Base-by-base conservation (phyloP, 768 basidiomycete species). In the Leccinum incarnatum region DNA sequence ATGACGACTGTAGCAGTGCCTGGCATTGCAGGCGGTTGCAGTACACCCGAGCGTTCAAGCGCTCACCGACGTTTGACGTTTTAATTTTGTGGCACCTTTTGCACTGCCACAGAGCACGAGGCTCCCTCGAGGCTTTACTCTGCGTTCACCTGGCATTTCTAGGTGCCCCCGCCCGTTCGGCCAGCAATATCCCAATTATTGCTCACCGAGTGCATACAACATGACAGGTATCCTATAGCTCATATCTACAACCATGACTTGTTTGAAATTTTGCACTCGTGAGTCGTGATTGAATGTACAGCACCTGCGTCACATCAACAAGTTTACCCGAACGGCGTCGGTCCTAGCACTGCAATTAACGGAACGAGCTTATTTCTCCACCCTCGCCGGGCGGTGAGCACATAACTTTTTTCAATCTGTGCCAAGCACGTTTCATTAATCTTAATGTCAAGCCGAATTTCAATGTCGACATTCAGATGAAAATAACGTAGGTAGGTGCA, bases 391-490 rank as follows among this genome's bases (percentile, higher is more conserved):
- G 46, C 56, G 51, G 56, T 55, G 49, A 59, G 54, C 19, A 37
- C 56, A 58, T 32, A 53, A 60, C 34, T 12, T 29, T 55, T 56
- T 34, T 45, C 27, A 45, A 54, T 59, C 48, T 59, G 37, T 60
- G 58, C 49, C 59, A 42, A 17, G 30, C 72, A 68, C 71, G 65
- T 69, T 70, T 72, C 67, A 53, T 61, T 62, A 45, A 58, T 68
- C 54, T 61, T 63, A 45, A 58, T 62, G 67, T 66, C 67, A 59
- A 37, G 36, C 53, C 55, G 58, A 30, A 49, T 60, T 58, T 53
- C 42, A 59, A 52, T 55, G 52, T 55, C 59, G 49, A 48, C 25
- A 57, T 59, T 55, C 60, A 45, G 57, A 47, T 57, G 59, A 58
- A 62, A 60, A 65, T 65, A 62, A 61, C 62, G 59, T 54, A 62